Evolutionary conservation across 148 eudicot genomes (phyloP).

Genomic region (Fagopyrum esculentum): DNA sequence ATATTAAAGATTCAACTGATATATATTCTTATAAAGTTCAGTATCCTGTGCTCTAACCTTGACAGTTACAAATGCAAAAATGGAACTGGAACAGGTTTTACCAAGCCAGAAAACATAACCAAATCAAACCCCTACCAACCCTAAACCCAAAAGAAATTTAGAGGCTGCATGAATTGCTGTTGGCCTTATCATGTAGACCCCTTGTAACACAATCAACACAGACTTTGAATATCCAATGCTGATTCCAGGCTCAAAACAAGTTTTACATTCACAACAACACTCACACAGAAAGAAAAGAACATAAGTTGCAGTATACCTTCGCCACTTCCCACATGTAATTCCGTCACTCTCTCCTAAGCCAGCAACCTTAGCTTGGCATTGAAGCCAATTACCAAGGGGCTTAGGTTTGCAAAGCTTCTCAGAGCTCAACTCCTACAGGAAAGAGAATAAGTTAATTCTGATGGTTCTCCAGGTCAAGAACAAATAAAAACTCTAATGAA

Average conservation of each 20-base stretch:
- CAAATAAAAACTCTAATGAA: slow-evolving; percentile 6
- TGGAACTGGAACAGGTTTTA: not conserved
- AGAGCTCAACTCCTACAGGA: slow-evolving; percentile 33
- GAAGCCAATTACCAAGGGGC: slow-evolving; percentile 89
- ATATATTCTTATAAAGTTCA: not conserved
- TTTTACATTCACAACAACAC: not conserved
- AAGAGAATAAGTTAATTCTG: slow-evolving; percentile 10
- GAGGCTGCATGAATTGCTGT: not conserved
- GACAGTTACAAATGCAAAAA: too few relatives aligned
- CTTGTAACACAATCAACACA: not conserved
- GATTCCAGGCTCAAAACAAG: not conserved
- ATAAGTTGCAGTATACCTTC: slow-evolving; percentile 45
- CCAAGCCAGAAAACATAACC: not conserved
- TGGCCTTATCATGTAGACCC: not conserved
- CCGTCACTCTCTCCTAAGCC: slow-evolving; percentile 64
- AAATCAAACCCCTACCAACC: not conserved
- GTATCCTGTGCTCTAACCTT: too few relatives aligned
- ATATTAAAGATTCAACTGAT: not conserved
- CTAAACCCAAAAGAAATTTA: not conserved
- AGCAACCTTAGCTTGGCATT: slow-evolving; percentile 56
- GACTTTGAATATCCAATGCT: not conserved
- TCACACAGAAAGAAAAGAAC: not conserved
- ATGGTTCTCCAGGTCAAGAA: slow-evolving; percentile 10
- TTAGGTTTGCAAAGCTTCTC: slow-evolving; percentile 36
- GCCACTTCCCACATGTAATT: slow-evolving; percentile 88